Evolutionary conservation across 139 green algal species (phyloP).

Genomic region (Closterium sp.): DNA sequence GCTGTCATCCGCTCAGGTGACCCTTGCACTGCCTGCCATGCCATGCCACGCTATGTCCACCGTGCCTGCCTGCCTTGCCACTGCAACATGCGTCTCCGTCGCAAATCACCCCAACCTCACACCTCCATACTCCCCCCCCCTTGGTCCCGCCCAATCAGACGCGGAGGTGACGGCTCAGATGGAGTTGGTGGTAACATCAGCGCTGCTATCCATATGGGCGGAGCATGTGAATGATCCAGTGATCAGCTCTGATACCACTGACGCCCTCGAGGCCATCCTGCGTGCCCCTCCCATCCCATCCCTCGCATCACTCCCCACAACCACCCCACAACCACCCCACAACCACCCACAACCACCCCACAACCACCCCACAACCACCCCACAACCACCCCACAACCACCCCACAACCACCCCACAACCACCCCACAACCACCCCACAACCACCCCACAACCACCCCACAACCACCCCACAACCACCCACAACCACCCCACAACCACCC

Average conservation of each 20-base stretch:
- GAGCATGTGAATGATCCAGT: slow-evolving; percentile 67
- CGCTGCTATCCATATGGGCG: slow-evolving; percentile 62
- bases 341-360: too few species aligned
- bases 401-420: too few species aligned
- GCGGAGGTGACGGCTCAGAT: slow-evolving; percentile 38
- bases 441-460: too few species aligned
- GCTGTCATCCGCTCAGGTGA: background rate
- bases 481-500: too few species aligned
- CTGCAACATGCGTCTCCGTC: background rate
- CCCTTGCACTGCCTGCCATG: background rate
- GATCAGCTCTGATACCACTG: slow-evolving; percentile 60
- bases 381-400: too few species aligned
- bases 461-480: too few species aligned
- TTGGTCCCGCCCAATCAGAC: slow-evolving; percentile 19
- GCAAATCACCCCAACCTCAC: background rate
- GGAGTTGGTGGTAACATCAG: slow-evolving; percentile 53
- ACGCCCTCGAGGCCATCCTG: too few species aligned
- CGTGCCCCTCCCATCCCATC: too few species aligned
- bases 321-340: too few species aligned
- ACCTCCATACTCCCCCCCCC: background rate
- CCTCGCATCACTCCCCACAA: too few species aligned
- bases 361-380: too few species aligned
- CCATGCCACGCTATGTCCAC: background rate
- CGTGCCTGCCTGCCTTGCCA: background rate
- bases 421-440: too few species aligned